These are phyloP conservation scores for Leishmania guyanensis DNA, from an alignment of 208 protist species.

Conservation along the genomic window DNA sequence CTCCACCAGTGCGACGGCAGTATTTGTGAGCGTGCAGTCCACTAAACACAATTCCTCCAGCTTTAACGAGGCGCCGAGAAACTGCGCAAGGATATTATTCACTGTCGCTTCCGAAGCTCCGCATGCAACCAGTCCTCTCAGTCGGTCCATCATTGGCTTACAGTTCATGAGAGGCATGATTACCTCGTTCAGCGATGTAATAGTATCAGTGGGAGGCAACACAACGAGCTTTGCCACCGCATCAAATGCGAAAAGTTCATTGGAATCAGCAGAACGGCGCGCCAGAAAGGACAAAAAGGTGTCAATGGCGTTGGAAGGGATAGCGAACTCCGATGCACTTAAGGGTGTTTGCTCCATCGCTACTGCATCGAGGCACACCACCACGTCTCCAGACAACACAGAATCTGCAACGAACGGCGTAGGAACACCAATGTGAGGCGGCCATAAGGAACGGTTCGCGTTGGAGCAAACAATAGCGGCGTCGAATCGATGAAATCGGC, in stretches of 20 bases:
- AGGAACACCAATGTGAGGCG: slow-evolving; percentile 12
- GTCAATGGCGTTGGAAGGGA: slow-evolving; percentile 14
- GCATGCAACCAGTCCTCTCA: slow-evolving; percentile 4
- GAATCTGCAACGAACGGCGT: not conserved
- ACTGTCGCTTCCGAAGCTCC: slow-evolving; percentile 3
- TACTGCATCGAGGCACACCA: slow-evolving; percentile 2
- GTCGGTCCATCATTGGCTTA: slow-evolving; percentile 10
- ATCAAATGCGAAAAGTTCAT: not conserved
- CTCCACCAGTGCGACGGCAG: slow-evolving; percentile 20
- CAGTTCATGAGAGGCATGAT: slow-evolving; percentile 13
- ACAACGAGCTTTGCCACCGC: slow-evolving; percentile 4
- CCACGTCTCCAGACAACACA: not conserved
- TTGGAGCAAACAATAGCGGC: slow-evolving; percentile 59
- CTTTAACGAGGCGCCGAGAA: slow-evolving; percentile 2
- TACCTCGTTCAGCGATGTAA: slow-evolving; percentile 15
- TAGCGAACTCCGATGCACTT: slow-evolving; percentile 1
- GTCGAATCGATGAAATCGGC: slow-evolving; percentile 42
- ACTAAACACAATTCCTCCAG: slow-evolving; percentile 15
- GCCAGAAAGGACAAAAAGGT: slow-evolving; percentile 23
- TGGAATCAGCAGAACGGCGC: slow-evolving; percentile 8
- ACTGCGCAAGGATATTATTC: not conserved
- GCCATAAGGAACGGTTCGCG: slow-evolving; percentile 51
- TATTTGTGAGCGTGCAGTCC: slow-evolving; percentile 17
- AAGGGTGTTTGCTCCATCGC: slow-evolving; percentile 3
- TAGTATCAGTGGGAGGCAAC: slow-evolving; percentile 9